These are phyloP conservation scores for Bidens hawaiensis DNA, from an alignment of 140 eudicot species.

Conservation along the genomic window DNA sequence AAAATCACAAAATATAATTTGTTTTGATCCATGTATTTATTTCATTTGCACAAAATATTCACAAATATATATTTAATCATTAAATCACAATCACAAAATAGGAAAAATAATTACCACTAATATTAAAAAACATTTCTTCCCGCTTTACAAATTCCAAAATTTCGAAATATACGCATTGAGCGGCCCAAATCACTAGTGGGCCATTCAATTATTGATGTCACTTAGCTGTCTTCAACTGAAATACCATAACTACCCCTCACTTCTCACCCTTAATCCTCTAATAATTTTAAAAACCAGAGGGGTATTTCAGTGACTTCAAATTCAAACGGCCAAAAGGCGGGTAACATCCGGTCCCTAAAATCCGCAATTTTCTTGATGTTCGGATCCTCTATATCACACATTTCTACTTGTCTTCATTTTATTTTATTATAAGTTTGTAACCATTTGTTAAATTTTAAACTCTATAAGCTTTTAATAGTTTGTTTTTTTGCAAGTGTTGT, in stretches of 20 bases:
- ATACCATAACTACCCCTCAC: conserved; percentile 17
- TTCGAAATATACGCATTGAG: conserved; percentile 29
- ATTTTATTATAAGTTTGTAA: too few relatives aligned
- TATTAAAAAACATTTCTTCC: conserved; percentile 4
- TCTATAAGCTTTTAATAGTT: too few relatives aligned
- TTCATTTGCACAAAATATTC: conserved; percentile 1
- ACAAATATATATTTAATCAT: neutral
- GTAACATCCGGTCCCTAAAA: too few relatives aligned
- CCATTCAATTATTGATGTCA: conserved; percentile 25
- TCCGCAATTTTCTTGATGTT: conserved; percentile 30
- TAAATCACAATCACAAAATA: conserved; percentile 3
- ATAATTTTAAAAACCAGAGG: conserved; percentile 6
- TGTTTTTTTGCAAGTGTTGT: too few relatives aligned
- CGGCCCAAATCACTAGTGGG: conserved; percentile 34
- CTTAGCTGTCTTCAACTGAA: conserved; percentile 33
- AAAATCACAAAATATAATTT: too few relatives aligned
- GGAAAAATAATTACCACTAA: neutral
- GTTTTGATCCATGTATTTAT: neutral
- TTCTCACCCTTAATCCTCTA: too few relatives aligned
- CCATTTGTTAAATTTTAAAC: too few relatives aligned
- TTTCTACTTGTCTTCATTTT: conserved; percentile 29
- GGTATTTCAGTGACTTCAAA: conserved; percentile 18
- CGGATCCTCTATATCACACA: conserved; percentile 26
- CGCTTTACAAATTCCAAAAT: conserved; percentile 35
- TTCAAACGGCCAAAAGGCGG: conserved; percentile 42